Base-by-base conservation (phyloP, 1,284 basidiomycete genomes). In the Ustilago nuda region DNA sequence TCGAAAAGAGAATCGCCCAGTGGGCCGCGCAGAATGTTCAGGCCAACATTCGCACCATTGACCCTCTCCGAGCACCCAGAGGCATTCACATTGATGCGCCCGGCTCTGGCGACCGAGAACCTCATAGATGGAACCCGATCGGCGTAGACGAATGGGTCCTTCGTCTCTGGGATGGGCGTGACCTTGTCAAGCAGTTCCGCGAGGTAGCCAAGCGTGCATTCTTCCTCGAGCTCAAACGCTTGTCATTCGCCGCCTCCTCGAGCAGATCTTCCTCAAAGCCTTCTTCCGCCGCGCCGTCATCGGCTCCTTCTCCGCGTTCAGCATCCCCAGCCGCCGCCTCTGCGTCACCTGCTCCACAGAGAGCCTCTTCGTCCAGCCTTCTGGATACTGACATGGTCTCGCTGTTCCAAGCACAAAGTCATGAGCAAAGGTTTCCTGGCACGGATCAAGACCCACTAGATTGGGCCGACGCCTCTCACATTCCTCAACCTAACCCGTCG, bases 81-180 rank as follows among this genome's bases (percentile, higher is more conserved):
- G 74, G 74, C 39, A 76, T 76, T 15, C 74, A 76, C 57, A 72
- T 72, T 17, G 77, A 79, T 56, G 45, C 77, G 0, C 70, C 77
- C 2, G 77, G 77, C 56, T 73, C 68, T 2, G 74, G 74, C 8
- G 74, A 76, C 43, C 69, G 62, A 9, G 74, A 72, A 23, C 35
- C 60, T 27, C 61, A 69, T 19, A 63, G 69, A 6, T 76, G 69
- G 66, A 68, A 76, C 46, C 74, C 63, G 52, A 79, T 79, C 58
- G 77, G 77, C 50, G 46, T 79, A 9, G 77, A 79, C 27, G 77
- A 79, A 32, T 79, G 77, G 77, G 61, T 79, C 30, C 60, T 79
- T 7, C 53, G 77, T n/a, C 69, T 76, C 33, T 76, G 74, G 74
- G 74, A 76, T 19, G 74, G 74, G 4, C 66, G 74, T 3, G 74